These are phyloP conservation scores for Ophiobolus disseminans DNA, from an alignment of 2,329 filamentous ascomycete genomes.

Conservation along the genomic window DNA sequence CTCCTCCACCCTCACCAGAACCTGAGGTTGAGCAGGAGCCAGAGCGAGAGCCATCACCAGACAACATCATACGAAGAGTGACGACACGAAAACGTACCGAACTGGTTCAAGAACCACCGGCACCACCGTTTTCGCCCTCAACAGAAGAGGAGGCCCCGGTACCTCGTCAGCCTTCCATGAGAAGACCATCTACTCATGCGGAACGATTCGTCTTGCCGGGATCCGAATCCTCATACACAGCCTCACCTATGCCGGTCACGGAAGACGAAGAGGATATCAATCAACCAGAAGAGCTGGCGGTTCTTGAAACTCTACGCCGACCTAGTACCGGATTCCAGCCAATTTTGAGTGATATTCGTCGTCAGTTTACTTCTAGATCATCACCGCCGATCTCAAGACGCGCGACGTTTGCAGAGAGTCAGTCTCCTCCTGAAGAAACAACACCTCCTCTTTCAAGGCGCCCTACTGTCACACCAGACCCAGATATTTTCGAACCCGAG, in stretches of 20 bases:
- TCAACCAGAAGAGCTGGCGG: too few species aligned
- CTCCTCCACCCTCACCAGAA: not conserved
- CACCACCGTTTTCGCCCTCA: conserved; percentile 11
- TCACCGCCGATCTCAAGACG: conserved; percentile 2
- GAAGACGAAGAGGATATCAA: too few species aligned
- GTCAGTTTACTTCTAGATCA: conserved; percentile 3
- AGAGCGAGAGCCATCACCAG: conserved; percentile 2
- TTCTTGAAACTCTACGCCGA: too few species aligned
- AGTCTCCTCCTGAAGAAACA: conserved; percentile 5
- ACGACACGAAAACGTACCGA: not conserved
- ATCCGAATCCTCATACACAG: not conserved
- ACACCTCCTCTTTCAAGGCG: not conserved
- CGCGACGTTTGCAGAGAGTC: conserved; percentile 7
- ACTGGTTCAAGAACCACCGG: not conserved
- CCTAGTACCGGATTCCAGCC: too few species aligned
- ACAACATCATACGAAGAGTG: not conserved
- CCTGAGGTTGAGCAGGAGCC: not conserved
- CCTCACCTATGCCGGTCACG: not conserved
- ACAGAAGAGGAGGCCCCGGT: not conserved
- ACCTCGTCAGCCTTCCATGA: not conserved
- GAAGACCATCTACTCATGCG: conserved; percentile 3
- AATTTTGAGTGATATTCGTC: too few species aligned
- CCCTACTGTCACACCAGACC: not conserved
- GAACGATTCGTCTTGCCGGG: conserved; percentile 3
- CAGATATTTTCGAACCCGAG: not conserved